Evolutionary conservation across 257 asterid genomes (phyloP).

Genomic region (Eustoma russellianum): DNA sequence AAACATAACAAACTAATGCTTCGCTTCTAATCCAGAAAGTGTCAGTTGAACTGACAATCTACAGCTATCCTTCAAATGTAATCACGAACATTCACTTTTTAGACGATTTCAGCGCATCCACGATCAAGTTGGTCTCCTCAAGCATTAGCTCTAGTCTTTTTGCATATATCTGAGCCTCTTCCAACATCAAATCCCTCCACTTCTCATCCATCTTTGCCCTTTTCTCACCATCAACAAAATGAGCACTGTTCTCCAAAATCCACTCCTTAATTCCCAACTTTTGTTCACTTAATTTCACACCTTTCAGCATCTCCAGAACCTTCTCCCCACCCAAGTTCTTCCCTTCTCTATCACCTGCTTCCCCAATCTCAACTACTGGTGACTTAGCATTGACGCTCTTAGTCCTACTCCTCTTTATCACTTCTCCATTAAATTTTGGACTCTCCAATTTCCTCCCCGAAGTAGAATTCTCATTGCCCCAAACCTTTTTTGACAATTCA

Average conservation of each 20-base stretch:
- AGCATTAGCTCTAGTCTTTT: slow-evolving; percentile 24
- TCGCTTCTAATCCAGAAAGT: background rate
- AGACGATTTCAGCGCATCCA: slow-evolving; percentile 16
- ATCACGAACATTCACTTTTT: slow-evolving; percentile 7
- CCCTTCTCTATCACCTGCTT: background rate
- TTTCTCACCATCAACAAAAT: slow-evolving; percentile 20
- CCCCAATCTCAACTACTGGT: background rate
- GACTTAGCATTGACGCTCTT: background rate
- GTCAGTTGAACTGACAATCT: background rate
- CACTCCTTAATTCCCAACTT: slow-evolving; percentile 21
- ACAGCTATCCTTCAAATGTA: background rate
- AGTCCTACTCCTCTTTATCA: slow-evolving; percentile 15
- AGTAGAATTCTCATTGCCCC: slow-evolving; percentile 30
- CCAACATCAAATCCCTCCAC: slow-evolving; percentile 25
- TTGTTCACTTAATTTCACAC: slow-evolving; percentile 1
- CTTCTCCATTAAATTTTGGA: slow-evolving; percentile 21
- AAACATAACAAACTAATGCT: background rate
- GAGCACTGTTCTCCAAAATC: slow-evolving; percentile 23
- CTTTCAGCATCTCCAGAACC: slow-evolving; percentile 5
- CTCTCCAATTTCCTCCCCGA: slow-evolving; percentile 18
- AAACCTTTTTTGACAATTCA: slow-evolving; percentile 33
- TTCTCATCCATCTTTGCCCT: slow-evolving; percentile 24
- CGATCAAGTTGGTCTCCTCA: slow-evolving; percentile 27
- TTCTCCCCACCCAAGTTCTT: slow-evolving; percentile 11
- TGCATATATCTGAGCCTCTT: slow-evolving; percentile 19